These are phyloP conservation scores for Microcyclospora pomicola DNA, from an alignment of 2,329 filamentous ascomycete genomes.

Conservation along the genomic window DNA sequence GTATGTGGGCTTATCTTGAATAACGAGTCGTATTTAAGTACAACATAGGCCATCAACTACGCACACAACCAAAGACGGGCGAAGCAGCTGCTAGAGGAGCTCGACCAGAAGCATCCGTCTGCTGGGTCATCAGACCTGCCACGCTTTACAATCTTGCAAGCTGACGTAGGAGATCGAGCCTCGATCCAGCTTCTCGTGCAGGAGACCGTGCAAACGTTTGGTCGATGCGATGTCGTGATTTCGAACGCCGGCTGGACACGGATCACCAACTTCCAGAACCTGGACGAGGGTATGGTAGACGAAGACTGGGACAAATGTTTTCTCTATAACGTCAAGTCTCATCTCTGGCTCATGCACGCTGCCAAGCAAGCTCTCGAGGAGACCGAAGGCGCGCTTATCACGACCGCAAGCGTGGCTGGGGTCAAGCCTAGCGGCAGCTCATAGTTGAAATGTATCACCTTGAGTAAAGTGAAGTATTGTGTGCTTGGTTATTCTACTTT, in stretches of 20 bases:
- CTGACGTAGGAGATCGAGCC: conserved; percentile 31
- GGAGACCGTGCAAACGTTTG: conserved; percentile 32
- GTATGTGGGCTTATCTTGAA: conserved; percentile 17
- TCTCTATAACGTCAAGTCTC: conserved; percentile 48
- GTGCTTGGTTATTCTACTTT: too few species aligned
- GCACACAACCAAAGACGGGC: conserved; percentile 31
- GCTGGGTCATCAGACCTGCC: conserved; percentile 10
- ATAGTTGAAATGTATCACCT: too few species aligned
- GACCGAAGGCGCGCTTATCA: conserved; percentile 47
- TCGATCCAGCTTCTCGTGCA: conserved; percentile 30
- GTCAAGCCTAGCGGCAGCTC: conserved; percentile 49
- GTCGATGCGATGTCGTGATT: conserved; percentile 35
- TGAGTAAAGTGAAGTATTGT: too few species aligned
- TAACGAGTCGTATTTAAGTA: conserved; percentile 1
- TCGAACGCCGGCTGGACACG: conserved; percentile 28
- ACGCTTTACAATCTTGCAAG: conserved; percentile 31
- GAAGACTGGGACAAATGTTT: conserved; percentile 47
- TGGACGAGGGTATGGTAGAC: conserved; percentile 42
- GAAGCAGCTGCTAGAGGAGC: conserved; percentile 27
- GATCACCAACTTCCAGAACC: conserved; percentile 29
- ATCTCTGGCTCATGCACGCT: conserved; percentile 46
- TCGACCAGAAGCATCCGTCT: conserved; percentile 17
- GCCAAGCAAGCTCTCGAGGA: conserved; percentile 41
- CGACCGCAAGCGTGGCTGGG: conserved; percentile 50
- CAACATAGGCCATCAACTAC: conserved; percentile 33